These are phyloP conservation scores for Tylopilus intermedius DNA, from an alignment of 768 basidiomycete genomes.

Conservation along the genomic window DNA sequence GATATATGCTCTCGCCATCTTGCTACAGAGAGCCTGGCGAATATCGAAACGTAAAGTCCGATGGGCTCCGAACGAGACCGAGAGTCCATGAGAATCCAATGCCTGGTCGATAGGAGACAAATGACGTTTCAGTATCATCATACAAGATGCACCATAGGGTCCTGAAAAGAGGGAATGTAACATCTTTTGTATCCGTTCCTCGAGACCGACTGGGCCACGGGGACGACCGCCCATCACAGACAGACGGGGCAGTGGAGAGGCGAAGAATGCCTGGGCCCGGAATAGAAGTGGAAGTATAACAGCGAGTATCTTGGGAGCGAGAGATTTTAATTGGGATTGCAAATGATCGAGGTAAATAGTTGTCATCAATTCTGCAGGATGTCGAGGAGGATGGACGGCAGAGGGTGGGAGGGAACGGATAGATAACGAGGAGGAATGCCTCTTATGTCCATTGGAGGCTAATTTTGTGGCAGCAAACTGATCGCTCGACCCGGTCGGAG, in stretches of 20 bases:
- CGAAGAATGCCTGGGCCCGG: constrained; percentile 59
- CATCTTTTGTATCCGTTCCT: constrained; percentile 54
- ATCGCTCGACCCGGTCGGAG: constrained; percentile 31
- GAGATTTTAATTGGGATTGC: constrained; percentile 52
- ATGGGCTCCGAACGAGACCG: constrained; percentile 53
- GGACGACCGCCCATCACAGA: constrained; percentile 43
- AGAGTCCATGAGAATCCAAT: constrained; percentile 24
- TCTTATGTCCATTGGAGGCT: constrained; percentile 42
- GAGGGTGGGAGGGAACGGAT: constrained; percentile 37
- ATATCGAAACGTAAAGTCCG: constrained; percentile 61
- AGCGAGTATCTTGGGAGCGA: constrained; percentile 50
- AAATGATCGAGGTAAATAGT: constrained; percentile 62
- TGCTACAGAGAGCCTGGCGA: constrained; percentile 53
- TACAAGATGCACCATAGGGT: constrained; percentile 61
- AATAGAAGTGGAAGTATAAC: constrained; percentile 70
- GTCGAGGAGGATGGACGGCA: constrained; percentile 32
- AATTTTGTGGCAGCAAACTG: constrained; percentile 21
- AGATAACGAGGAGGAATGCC: constrained; percentile 61
- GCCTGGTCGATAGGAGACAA: constrained; percentile 38
- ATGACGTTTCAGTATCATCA: constrained; percentile 55
- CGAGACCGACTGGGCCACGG: constrained; percentile 33
- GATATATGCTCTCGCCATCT: constrained; percentile 66
- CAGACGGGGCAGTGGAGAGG: constrained; percentile 63
- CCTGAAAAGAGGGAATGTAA: constrained; percentile 57
- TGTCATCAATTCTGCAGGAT: constrained; percentile 61